A percentile compares a stretch with the other conserved stretches of the same genome.
These are phyloP conservation scores for Cornus suecica DNA, from an alignment of 148 eudicot species.

Conservation along the genomic window DNA sequence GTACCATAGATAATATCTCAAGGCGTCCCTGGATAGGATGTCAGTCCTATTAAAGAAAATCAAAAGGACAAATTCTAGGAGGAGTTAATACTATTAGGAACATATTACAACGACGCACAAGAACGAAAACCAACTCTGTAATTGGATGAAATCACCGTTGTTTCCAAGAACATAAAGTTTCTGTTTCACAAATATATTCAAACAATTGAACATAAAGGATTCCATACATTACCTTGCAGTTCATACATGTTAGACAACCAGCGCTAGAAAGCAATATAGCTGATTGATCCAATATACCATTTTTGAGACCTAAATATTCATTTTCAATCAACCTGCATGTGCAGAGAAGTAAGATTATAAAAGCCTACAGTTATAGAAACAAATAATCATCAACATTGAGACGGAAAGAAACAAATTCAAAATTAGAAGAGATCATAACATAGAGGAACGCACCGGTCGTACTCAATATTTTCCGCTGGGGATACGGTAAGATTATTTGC, in stretches of 20 bases:
- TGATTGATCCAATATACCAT: conserved; percentile 98
- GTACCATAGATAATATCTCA: too few species aligned
- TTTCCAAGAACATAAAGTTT: not conserved
- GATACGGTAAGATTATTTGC: conserved; percentile 70
- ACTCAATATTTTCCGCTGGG: conserved; percentile 86
- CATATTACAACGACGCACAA: not conserved
- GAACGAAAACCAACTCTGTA: not conserved
- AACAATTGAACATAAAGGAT: conserved; percentile 2
- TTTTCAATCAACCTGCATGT: conserved; percentile 83
- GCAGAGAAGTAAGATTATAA: conserved; percentile 7
- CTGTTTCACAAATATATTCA: not conserved
- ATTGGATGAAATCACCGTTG: not conserved
- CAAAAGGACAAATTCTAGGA: not conserved
- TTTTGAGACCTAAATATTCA: conserved; percentile 83
- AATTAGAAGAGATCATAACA: not conserved
- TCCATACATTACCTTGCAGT: conserved; percentile 77
- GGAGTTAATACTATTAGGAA: not conserved
- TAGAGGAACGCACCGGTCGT: conserved; percentile 61
- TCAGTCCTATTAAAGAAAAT: not conserved
- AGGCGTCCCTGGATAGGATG: not conserved
- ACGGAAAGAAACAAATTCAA: not conserved
- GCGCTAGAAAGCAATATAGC: conserved; percentile 82
- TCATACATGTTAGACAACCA: conserved; percentile 92
- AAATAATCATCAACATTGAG: not conserved
- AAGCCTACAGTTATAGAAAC: not conserved